These are phyloP conservation scores for Corchorus capsularis DNA, from an alignment of 345 rosid genomes.

Conservation along the genomic window DNA sequence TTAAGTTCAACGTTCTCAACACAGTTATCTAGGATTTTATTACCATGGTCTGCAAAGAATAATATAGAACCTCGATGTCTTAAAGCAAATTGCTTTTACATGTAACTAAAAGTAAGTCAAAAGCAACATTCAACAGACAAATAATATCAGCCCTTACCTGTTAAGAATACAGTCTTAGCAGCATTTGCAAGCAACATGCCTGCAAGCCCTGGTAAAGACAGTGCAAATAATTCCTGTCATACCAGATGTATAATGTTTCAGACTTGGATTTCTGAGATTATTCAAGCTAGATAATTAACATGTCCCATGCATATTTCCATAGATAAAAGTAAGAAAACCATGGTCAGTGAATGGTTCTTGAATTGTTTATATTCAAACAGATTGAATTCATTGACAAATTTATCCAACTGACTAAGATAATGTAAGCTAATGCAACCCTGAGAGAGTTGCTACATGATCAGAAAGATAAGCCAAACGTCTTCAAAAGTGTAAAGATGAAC, in stretches of 20 bases:
- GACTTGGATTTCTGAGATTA: slow-evolving; percentile 1
- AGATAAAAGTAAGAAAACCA: background rate
- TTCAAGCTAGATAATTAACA: slow-evolving; percentile 1
- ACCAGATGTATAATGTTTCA: slow-evolving; percentile 5
- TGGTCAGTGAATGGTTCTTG: background rate
- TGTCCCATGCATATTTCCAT: background rate
- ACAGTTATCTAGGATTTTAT: slow-evolving; percentile 72
- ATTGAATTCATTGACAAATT: slow-evolving; percentile 4
- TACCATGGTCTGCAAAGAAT: slow-evolving; percentile 53
- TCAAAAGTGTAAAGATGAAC: background rate
- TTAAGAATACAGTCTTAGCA: slow-evolving; percentile 72
- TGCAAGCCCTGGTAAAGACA: slow-evolving; percentile 56
- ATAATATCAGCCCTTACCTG: slow-evolving; percentile 43
- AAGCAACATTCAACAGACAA: background rate
- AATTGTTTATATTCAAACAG: background rate
- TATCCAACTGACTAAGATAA: background rate
- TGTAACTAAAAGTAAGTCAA: background rate
- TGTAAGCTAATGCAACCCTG: background rate
- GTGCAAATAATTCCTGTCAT: slow-evolving; percentile 25
- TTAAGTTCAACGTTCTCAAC: slow-evolving; percentile 52
- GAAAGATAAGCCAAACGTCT: background rate
- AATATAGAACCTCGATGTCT: background rate
- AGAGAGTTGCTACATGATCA: background rate
- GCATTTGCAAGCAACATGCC: slow-evolving; percentile 73
- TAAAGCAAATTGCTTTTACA: slow-evolving; percentile 16